phyloP scores from a whole-genome alignment of 1,284 basidiomycete genomes.

The Papiliotrema flavescens region DNA sequence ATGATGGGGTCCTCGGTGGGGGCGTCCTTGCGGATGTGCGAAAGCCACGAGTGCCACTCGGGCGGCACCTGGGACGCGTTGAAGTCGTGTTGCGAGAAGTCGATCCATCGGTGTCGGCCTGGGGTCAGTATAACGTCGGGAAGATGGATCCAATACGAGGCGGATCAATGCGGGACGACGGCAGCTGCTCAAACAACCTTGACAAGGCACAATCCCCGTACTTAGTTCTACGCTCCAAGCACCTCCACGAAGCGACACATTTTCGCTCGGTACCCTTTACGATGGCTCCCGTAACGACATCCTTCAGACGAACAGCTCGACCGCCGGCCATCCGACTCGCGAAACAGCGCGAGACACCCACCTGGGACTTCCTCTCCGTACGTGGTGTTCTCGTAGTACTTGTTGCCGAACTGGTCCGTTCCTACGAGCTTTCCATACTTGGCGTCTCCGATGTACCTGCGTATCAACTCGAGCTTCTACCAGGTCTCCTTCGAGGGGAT shows the following conservation, averaged over 20 bases:
- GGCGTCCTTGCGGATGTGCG: slow-evolving; percentile 78
- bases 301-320: too few species aligned
- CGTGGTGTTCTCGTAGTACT: slow-evolving; percentile 85
- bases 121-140: background rate
- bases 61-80: slow-evolving; percentile 86
- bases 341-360: slow-evolving; percentile 42
- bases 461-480: slow-evolving; percentile 5
- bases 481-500: background rate
- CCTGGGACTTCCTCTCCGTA: slow-evolving; percentile 79
- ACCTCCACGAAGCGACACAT: too few species aligned
- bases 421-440: slow-evolving; percentile 77
- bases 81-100: slow-evolving; percentile 80
- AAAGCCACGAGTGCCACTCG: slow-evolving; percentile 92
- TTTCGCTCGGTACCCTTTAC: too few species aligned
- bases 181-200: too few species aligned
- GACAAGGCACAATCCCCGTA: too few species aligned
- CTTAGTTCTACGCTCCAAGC: too few species aligned
- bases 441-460: slow-evolving; percentile 83
- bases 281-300: too few species aligned
- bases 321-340: background rate
- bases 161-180: too few species aligned
- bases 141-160: too few species aligned
- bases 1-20: slow-evolving; percentile 72
- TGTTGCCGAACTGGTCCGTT: slow-evolving; percentile 85
- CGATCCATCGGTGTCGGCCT: slow-evolving; percentile 57